phyloP scores from a whole-genome alignment of 352 stramenopile species.

The Pelagophyceae sp. region DNA sequence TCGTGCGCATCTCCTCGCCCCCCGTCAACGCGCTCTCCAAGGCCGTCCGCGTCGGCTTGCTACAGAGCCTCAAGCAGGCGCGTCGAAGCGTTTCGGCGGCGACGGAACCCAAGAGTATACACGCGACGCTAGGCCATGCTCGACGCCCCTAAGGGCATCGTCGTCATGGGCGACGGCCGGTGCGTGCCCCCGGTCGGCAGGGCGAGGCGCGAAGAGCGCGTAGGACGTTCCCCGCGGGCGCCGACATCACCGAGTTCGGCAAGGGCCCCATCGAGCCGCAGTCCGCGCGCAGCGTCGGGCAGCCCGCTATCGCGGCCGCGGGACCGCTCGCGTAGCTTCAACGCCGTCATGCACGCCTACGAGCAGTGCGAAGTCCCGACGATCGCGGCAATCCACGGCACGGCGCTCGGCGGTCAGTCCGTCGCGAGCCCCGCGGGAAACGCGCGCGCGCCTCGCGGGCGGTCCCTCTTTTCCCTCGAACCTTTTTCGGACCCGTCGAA shows the following conservation, averaged over 20 bases:
- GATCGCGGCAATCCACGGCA: slow-evolving; percentile 49
- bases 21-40: slow-evolving; percentile 73
- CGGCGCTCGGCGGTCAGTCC: slow-evolving; percentile 47
- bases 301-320: slow-evolving; percentile 52
- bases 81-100: no score
- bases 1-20: slow-evolving; percentile 23
- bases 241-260: slow-evolving; percentile 86
- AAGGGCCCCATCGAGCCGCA: slow-evolving; percentile 54
- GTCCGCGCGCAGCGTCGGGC: slow-evolving; percentile 52
- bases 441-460: no score
- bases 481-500: no score
- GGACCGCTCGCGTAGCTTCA: slow-evolving; percentile 43
- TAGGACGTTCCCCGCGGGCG: slow-evolving; percentile 85
- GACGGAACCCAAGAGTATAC: no score
- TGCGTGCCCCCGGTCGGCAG: no score
- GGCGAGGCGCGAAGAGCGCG: no score
- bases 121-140: no score
- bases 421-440: no score
- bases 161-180: slow-evolving; percentile 75
- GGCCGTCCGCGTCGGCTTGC: slow-evolving; percentile 66
- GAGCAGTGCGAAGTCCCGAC: slow-evolving; percentile 51
- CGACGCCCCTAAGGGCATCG: slow-evolving; percentile 71
- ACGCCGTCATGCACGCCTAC: slow-evolving; percentile 74
- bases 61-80: slow-evolving; percentile 57
- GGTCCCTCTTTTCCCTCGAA: no score